Evolutionary conservation across 768 basidiomycete genomes (phyloP).

Genomic region (Lentinula raphanica): DNA sequence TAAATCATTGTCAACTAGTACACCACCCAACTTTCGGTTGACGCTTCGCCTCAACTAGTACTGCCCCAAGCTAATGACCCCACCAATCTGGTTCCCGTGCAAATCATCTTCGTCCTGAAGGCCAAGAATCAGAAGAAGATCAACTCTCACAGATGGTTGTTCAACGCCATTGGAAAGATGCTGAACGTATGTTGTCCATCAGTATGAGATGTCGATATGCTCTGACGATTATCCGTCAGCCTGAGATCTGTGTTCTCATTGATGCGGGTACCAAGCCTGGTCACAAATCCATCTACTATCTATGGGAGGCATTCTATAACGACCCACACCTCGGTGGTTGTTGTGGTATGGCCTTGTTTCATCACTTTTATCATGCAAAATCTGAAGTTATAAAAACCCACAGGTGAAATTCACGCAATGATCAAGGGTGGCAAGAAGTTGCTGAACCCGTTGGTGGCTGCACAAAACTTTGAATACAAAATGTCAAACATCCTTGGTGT

Average conservation of each 20-base stretch:
- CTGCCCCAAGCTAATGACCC: constrained; percentile 86
- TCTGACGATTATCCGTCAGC: constrained; percentile 38
- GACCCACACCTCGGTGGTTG: constrained; percentile 76
- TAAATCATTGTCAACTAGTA: constrained; percentile 47
- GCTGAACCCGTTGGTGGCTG: constrained; percentile 86
- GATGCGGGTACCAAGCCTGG: constrained; percentile 97
- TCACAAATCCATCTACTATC: constrained; percentile 91
- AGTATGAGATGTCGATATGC: background rate
- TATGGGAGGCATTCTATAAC: constrained; percentile 91
- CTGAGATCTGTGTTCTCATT: constrained; percentile 87
- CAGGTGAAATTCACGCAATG: constrained; percentile 88
- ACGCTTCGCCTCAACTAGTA: constrained; percentile 83
- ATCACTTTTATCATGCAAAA: constrained; percentile 1
- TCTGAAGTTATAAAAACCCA: background rate
- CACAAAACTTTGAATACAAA: constrained; percentile 97
- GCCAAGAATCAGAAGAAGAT: constrained; percentile 96
- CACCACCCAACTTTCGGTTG: constrained; percentile 93
- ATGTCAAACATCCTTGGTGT: constrained; percentile 93
- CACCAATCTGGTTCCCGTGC: constrained; percentile 89
- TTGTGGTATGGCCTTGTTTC: constrained; percentile 49
- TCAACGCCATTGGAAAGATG: constrained; percentile 86
- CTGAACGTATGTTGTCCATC: constrained; percentile 47
- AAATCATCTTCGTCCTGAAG: constrained; percentile 87
- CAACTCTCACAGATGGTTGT: constrained; percentile 93
- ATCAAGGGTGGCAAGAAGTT: constrained; percentile 89